Percentiles rank a stretch among this genome's conserved stretches.
These are phyloP conservation scores for Cordia subcordata DNA, from an alignment of 257 asterid genomes.

Conservation along the genomic window DNA sequence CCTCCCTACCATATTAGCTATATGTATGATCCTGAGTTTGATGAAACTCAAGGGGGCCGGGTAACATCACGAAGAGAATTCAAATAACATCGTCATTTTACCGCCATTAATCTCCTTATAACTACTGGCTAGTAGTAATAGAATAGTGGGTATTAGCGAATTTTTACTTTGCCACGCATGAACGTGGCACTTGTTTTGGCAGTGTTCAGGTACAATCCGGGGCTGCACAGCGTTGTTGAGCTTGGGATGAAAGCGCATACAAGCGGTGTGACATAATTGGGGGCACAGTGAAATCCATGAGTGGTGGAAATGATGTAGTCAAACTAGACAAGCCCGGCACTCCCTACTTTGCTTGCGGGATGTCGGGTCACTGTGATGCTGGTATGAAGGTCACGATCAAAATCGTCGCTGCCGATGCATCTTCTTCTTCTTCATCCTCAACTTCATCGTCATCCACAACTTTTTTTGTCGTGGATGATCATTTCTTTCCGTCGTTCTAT, in stretches of 20 bases:
- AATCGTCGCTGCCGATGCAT: slow-evolving; percentile 33
- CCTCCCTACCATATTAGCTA: too few relatives aligned
- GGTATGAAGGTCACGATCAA: slow-evolving; percentile 87
- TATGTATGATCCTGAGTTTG: too few relatives aligned
- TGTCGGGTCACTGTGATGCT: slow-evolving; percentile 62
- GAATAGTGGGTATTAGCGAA: too few relatives aligned
- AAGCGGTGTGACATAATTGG: slow-evolving; percentile 57
- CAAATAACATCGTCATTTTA: too few relatives aligned
- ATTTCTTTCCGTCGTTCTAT: not conserved
- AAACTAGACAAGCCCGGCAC: slow-evolving; percentile 65
- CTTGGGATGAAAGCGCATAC: slow-evolving; percentile 54
- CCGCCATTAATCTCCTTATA: too few relatives aligned
- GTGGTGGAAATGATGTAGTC: slow-evolving; percentile 48
- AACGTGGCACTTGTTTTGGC: too few relatives aligned
- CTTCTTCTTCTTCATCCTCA: slow-evolving; percentile 19
- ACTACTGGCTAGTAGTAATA: too few relatives aligned
- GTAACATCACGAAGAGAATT: too few relatives aligned
- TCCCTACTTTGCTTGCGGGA: slow-evolving; percentile 74
- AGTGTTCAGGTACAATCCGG: slow-evolving; percentile 66
- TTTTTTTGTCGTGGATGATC: not conserved
- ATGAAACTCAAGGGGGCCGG: too few relatives aligned
- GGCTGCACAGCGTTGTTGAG: slow-evolving; percentile 69
- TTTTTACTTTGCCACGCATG: too few relatives aligned
- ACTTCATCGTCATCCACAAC: not conserved
- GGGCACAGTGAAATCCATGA: slow-evolving; percentile 39